Base-by-base conservation (phyloP, 2,329 filamentous ascomycete species). In the Exophiala bonariae region DNA sequence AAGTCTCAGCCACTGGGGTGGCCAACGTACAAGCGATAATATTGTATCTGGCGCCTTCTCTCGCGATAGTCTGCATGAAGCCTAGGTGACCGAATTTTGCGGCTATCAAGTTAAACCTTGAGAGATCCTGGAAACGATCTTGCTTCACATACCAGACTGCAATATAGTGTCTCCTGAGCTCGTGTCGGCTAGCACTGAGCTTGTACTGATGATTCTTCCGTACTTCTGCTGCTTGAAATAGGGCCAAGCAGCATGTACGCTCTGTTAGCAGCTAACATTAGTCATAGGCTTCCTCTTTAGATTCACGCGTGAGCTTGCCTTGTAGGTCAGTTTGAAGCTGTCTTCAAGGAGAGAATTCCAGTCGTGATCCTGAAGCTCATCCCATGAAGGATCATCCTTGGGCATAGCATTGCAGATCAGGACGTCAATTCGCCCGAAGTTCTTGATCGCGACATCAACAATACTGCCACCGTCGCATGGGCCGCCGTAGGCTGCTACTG, bases 391-490 rank as follows among this genome's bases (percentile, higher is more conserved):
- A n/a, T 34, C 14, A 8, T 14, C 8, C 13, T 6, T 6, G n/a
- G 6, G 8, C 8, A 5, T 79, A 13, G 59, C 55, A 18, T 59
- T 60, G 49, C 58, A 59, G 40, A 60, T 26, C 47, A 51, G 35
- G 18, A 51, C 35, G 30, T 51, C 46, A 7, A 51, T 36, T 44
- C 2, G 38, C 47, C 89, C 89, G 70, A 96, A 97, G 1, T 83
- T 78, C 56, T 86, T 80, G 14, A 95, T 82, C 17, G 90, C 88
- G 66, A 5, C 19, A 5, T 39, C 14, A 10, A 39, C 14, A 6
- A 39, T 14, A 4, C 10, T 23, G 18, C 17, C 36, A 22, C 17
- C 36, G 13, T 19, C 19, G 6, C 10, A 6, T 22, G 17, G 17
- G 10, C 6, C 5, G 17, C 32, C 14, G 13, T 39, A 19, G 36